Evolutionary conservation across 2,329 filamentous ascomycete species (phyloP), one percentile per base, ranked within the genome.

Genomic region (Epicoccum sorghinum): DNA sequence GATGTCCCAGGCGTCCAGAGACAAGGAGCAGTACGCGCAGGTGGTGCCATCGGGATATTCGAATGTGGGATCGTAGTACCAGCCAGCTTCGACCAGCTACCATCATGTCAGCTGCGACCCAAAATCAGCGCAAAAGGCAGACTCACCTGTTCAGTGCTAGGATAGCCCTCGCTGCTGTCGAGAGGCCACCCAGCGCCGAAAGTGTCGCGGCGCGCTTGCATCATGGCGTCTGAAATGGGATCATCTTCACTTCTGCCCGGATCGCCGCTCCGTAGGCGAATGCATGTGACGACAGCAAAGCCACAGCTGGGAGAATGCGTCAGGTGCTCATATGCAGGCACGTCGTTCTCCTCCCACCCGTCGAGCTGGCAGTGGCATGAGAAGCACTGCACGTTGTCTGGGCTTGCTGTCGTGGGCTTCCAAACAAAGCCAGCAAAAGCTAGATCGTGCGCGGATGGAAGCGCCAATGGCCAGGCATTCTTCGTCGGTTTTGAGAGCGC

Each of bases 371-470:
- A 89, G 58, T 86, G 80, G 77, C 95, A 99, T 33, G 92, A 82
- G 75, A 96, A 98, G 74, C 95, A 99, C 63, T 86, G 84, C 42
- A 90, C 90, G 74, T 98, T 98, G 74, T 99, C 95, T 33, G 88
- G 88, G 68, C 87, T 90, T 41, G 85, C 83, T 46, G 85, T 81
- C 12, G 84, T 86, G 2, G 95, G 93, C 57, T 87, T 85, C 77
- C 91, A 98, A 77, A 89, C 95, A 78, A 99, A 96, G 33, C 95
- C 95, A 52, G 95, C 93, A 69, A 85, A 86, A 4, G 95, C 93
- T 66, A 99, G 87, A 89, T 88, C 84, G 61, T 85, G 82, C 10
- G 88, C 82, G 1, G 85, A 80, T 1, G 90, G 85, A 25, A 78
- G 82, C 59, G 84, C 81, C 73, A 96, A 91, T 22, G 93, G 92